These are phyloP conservation scores for Penicillium angulare DNA, from an alignment of 495 filamentous ascomycete genomes.

Conservation along the genomic window DNA sequence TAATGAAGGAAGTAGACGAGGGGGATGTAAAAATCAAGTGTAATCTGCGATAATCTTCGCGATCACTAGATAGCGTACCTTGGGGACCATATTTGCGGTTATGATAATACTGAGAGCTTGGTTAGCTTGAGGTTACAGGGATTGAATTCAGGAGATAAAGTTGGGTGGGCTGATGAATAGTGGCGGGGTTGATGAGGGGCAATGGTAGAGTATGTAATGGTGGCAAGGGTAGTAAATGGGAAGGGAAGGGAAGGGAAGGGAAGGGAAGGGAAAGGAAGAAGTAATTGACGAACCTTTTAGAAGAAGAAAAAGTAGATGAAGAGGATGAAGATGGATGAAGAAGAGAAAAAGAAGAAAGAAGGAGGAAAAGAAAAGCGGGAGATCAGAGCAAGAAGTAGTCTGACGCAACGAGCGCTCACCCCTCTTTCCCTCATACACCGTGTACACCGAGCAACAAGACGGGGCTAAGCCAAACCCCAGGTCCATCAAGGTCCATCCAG, in stretches of 20 bases:
- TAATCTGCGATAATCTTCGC: background rate
- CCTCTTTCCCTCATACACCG: constrained; percentile 10
- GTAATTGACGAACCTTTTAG: constrained; percentile 7
- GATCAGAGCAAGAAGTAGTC: constrained; percentile 20
- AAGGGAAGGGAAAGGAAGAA: background rate
- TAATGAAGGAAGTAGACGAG: background rate
- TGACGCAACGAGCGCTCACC: constrained; percentile 48
- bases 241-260: constrained; percentile 3
- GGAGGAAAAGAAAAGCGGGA: constrained; percentile 11
- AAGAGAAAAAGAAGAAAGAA: constrained; percentile 18
- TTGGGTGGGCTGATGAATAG: background rate
- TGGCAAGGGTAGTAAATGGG: background rate
- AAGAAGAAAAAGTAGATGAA: constrained; percentile 3
- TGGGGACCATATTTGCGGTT: constrained; percentile 43
- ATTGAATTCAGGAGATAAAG: no score
- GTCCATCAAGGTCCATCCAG: constrained; percentile 7
- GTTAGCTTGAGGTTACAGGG: constrained; percentile 5
- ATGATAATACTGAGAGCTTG: constrained; percentile 9
- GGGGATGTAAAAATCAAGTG: background rate
- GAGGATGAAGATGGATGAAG: constrained; percentile 16
- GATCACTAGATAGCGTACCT: constrained; percentile 33
- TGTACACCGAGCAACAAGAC: constrained; percentile 34
- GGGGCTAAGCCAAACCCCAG: no score
- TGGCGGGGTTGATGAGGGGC: background rate
- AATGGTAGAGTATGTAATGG: background rate